Base-by-base conservation (phyloP, 805 yeast genomes). In the Diddensiella santjacobensis region DNA sequence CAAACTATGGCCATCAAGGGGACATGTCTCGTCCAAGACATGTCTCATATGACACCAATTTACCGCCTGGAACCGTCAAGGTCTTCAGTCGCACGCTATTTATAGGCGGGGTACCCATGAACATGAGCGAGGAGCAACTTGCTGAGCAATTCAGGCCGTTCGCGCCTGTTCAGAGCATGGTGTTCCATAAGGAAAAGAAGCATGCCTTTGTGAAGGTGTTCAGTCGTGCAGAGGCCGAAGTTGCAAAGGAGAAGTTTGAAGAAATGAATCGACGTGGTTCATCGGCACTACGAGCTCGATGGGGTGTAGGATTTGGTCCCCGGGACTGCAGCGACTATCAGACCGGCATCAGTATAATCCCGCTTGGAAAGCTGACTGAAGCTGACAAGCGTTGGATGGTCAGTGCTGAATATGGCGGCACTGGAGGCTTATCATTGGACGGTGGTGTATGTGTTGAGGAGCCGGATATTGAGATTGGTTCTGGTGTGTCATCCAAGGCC, bases 301-400 rank as follows among this genome's bases (percentile, higher is more conserved):
- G 99, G 99, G 99, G 98, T 57, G 98, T 93, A 53, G 99, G 99
- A 1, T 93, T 86, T 62, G 99, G 99, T 3, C 99, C 99, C 47
- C 81, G 99, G 71, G 98, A 93, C 66, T 91, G 98, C 72, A 87
- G 96, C 66, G 95, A 93, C 68, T 93, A 93, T 68, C 90, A 83
- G 62, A 83, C 83, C 49, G 99, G 99, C 53, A 75, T 83, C 33
- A 84, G 96, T 51, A 78, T 89, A 31, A 88, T 93, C 52, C 96
- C 98, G 13, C 70, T 93, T 43, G 79, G 78, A 50, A 79, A 96
- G 59, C 75, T 93, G 57, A 93, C 99, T 0, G 99, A 93, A 51
- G 96, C 97, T 18, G 99, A 93, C 66, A 80, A 75, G 61, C 74
- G 84, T 53, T 93, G 99, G 99, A 79, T 87, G 10, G 84, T 80